Evolutionary conservation across 768 basidiomycete genomes (phyloP).

Genomic region (Kwoniella sp.): DNA sequence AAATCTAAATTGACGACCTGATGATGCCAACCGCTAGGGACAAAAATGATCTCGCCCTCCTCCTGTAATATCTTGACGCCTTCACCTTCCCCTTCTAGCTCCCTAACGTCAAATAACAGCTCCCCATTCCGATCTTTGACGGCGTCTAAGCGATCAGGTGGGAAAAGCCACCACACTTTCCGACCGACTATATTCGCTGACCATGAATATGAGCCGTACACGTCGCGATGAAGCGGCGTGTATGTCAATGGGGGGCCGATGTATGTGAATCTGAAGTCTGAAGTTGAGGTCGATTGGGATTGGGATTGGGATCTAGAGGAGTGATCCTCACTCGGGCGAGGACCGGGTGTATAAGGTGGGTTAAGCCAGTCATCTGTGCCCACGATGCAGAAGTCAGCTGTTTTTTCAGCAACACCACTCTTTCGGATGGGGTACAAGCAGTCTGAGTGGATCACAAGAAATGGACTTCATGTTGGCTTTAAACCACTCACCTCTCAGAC

Average conservation of each 20-base stretch:
- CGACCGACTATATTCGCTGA: conserved; percentile 54
- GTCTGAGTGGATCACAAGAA: too few species aligned
- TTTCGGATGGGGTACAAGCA: too few species aligned
- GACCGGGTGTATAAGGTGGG: conserved; percentile 29
- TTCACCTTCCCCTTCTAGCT: conserved; percentile 30
- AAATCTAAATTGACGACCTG: conserved; percentile 53
- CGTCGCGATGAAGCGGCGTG: conserved; percentile 55
- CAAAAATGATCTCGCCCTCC: conserved; percentile 55
- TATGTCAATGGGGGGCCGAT: conserved; percentile 51
- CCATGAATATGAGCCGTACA: conserved; percentile 55
- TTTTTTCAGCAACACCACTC: too few species aligned
- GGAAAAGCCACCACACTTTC: conserved; percentile 55
- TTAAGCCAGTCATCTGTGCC: conserved; percentile 51
- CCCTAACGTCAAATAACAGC: conserved; percentile 48
- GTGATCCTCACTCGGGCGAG: neutral
- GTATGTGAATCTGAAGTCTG: conserved; percentile 54
- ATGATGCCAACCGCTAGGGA: conserved; percentile 56
- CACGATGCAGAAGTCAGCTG: neutral
- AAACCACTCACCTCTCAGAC: conserved; percentile 51
- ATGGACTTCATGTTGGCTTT: too few species aligned
- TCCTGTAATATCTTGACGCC: conserved; percentile 43
- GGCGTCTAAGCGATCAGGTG: conserved; percentile 34
- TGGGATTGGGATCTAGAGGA: too few species aligned
- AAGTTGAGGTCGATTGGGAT: conserved; percentile 6
- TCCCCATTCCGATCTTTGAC: conserved; percentile 27